Evolutionary conservation across 345 rosid species (phyloP), one percentile per base, ranked within the genome.

Genomic region (Excoecaria agallocha): DNA sequence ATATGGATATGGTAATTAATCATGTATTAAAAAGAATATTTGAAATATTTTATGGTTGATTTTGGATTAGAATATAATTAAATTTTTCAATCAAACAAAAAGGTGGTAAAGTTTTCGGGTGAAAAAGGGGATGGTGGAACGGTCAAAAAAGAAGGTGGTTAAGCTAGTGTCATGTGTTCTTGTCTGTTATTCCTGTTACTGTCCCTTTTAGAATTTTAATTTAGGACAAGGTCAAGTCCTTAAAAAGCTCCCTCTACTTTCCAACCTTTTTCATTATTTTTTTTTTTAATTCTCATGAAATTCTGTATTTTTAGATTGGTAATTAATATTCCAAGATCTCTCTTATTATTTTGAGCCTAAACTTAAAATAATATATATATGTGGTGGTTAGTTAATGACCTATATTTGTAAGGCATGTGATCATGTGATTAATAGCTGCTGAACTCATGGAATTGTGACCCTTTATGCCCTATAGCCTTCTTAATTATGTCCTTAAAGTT

Each of bases 91-190:
- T 12, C 30, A 68, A 50, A 72, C 22, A 37, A 51, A 46, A 49
- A 60, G 56, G 66, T 13, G 20, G 19, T 24, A 67, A 67, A 74
- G 38, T 41, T 46, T 43, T 37, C 5, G 35, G 49, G 65, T 3
- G 1, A 46, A 48, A 66, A 65, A 16, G 51, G 11, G 20, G 22
- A 59, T 57, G 65, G 80, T 85, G 78, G 84, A 79, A 51, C 71
- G 80, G 86, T 83, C 83, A 85, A 83, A 79, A 80, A 62, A 64
- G 68, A 75, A 20, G 62, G 69, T 62, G 68, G 61, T 76, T 68
- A 25, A 25, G 51, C 46, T 63, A 4, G 46, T 80, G 73, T 63
- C 69, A 63, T 59, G 63, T 73, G 76, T 66, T 68, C 54, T 68
- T 79, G 75, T 76, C 79, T 77, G 56, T n/a, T 19, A 37, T 66